Percentiles rank a stretch among this genome's conserved stretches.
phyloP scores from a whole-genome alignment of 129 eudicot species.

The Saussurea involucrata region DNA sequence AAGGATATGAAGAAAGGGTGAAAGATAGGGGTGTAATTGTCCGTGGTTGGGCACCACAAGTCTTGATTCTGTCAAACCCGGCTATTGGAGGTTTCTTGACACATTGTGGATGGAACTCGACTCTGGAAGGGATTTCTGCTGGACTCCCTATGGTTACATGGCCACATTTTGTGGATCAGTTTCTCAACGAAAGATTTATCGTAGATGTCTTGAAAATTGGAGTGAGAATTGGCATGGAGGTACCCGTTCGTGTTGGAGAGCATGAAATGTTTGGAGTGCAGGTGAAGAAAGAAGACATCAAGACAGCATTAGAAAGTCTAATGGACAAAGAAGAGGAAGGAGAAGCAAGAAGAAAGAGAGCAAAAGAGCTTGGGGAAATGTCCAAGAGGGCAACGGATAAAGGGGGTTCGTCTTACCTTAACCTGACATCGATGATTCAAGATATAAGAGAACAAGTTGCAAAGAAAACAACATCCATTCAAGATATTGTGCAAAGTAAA shows the following conservation, averaged over 20 bases:
- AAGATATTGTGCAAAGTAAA: too few relatives aligned
- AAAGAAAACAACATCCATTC: background rate
- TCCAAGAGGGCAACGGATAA: conserved; percentile 37
- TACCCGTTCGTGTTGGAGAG: conserved; percentile 12
- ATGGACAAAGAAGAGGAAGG: conserved; percentile 29
- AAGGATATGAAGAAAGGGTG: conserved; percentile 33
- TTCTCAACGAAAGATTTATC: conserved; percentile 41
- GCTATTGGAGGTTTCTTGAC: conserved; percentile 56
- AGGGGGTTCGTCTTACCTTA: conserved; percentile 29
- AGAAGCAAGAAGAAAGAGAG: conserved; percentile 30
- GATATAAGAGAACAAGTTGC: background rate
- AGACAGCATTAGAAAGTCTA: conserved; percentile 4
- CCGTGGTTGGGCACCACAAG: conserved; percentile 58
- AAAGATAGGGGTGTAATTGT: conserved; percentile 35
- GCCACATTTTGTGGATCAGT: conserved; percentile 47
- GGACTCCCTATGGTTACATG: conserved; percentile 57
- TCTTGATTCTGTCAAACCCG: conserved; percentile 37
- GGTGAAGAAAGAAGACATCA: conserved; percentile 30
- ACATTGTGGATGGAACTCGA: conserved; percentile 72
- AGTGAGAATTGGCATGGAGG: conserved; percentile 30
- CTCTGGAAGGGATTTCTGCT: conserved; percentile 37
- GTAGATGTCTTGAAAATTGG: conserved; percentile 35
- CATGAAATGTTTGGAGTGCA: conserved; percentile 20
- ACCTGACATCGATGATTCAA: conserved; percentile 18
- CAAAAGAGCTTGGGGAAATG: conserved; percentile 25